phyloP scores from a whole-genome alignment of 2,329 filamentous ascomycete species.

The Microdochium bolleyi region DNA sequence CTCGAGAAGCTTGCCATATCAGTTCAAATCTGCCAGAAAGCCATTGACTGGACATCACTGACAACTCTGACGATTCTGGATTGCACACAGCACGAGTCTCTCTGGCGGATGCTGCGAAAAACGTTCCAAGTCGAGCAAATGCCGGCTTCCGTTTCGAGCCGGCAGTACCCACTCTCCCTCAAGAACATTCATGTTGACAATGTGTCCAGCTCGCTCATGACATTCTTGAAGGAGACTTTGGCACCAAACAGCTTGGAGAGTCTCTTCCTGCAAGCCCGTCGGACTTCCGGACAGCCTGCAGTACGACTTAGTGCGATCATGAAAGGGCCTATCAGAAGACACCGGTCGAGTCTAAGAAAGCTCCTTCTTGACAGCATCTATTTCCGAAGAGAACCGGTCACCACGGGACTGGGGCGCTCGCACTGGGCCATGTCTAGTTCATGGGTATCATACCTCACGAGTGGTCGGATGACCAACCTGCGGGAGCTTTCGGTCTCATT shows the following conservation, averaged over 20 bases:
- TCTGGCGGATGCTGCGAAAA: conserved; percentile 66
- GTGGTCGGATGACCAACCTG: conserved; percentile 65
- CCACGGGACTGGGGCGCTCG: conserved; percentile 44
- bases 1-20: conserved; percentile 70
- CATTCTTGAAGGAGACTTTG: conserved; percentile 69
- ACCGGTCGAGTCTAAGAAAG: conserved; percentile 63
- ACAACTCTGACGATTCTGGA: conserved; percentile 67
- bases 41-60: conserved; percentile 67
- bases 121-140: conserved; percentile 42
- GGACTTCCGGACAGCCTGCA: conserved; percentile 33
- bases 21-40: conserved; percentile 59
- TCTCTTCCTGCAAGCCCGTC: conserved; percentile 66
- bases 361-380: conserved; percentile 66
- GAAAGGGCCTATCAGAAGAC: conserved; percentile 60
- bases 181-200: conserved; percentile 71
- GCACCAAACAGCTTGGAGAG: conserved; percentile 74
- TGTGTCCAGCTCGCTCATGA: conserved; percentile 60
- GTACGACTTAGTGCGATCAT: conserved; percentile 67
- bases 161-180: conserved; percentile 55
- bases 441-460: conserved; percentile 65
- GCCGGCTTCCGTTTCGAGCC: conserved; percentile 20
- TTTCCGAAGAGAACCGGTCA: conserved; percentile 18
- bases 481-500: conserved; percentile 66
- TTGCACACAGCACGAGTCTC: conserved; percentile 62
- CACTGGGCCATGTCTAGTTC: conserved; percentile 66